phyloP scores from a whole-genome alignment of 2,329 filamentous ascomycete genomes.

The Pyricularia grisea region DNA sequence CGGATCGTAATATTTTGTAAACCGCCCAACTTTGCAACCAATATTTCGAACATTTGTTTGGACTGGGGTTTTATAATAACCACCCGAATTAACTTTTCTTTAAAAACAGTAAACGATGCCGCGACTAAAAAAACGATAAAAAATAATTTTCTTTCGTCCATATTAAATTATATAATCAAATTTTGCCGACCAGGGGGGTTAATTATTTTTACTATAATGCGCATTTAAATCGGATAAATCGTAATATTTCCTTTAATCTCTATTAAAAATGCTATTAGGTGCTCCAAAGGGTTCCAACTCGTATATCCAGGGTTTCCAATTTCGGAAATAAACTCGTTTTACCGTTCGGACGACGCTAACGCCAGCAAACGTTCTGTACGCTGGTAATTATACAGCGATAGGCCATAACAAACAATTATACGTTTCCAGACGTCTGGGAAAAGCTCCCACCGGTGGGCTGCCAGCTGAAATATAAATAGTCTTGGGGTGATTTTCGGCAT shows the following conservation, averaged over 20 bases:
- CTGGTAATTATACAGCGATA: constrained; percentile 29
- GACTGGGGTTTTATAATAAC: constrained; percentile 53
- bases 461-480: neutral
- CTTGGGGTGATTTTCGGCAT: neutral
- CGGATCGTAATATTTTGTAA: constrained; percentile 44
- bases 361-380: constrained; percentile 29
- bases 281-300: constrained; percentile 41
- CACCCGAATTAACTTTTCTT: constrained; percentile 40
- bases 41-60: constrained; percentile 48
- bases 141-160: constrained; percentile 63
- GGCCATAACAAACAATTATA: constrained; percentile 27
- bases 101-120: constrained; percentile 37
- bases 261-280: constrained; percentile 52
- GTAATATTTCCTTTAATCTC: constrained; percentile 55
- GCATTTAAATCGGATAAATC: constrained; percentile 49
- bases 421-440: constrained; percentile 23
- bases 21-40: constrained; percentile 44
- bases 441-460: neutral
- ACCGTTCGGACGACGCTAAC: constrained; percentile 13
- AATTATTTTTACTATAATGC: constrained; percentile 49
- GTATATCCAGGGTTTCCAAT: constrained; percentile 40
- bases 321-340: constrained; percentile 27
- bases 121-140: constrained; percentile 59
- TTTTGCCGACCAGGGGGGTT: constrained; percentile 28
- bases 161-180: constrained; percentile 55